Evolutionary conservation across 2,329 filamentous ascomycete species (phyloP).

Genomic region (Cladosporium halotolerans): DNA sequence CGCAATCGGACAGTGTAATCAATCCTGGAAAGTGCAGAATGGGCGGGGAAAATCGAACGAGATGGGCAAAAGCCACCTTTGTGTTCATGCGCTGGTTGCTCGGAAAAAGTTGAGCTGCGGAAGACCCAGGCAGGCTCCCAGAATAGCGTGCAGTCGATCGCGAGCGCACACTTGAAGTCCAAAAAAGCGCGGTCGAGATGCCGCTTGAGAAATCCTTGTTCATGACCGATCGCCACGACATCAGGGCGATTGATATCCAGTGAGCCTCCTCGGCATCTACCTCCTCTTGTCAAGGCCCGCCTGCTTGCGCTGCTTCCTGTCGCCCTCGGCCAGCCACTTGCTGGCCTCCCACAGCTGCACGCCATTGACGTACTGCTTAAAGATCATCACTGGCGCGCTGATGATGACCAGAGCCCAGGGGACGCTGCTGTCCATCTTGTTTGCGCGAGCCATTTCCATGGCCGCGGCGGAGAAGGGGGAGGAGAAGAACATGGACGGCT

Average conservation of each 20-base stretch:
- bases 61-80: no score
- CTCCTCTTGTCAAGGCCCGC: constrained; percentile 11
- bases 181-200: neutral
- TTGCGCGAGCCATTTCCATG: constrained; percentile 81
- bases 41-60: no score
- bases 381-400: constrained; percentile 78
- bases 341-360: constrained; percentile 91
- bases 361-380: constrained; percentile 91
- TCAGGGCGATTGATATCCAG: no score
- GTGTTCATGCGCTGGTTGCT: neutral
- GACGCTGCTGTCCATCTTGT: constrained; percentile 61
- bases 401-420: constrained; percentile 77
- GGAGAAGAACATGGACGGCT: constrained; percentile 69
- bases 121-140: constrained; percentile 7
- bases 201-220: no score
- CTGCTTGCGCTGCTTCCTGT: constrained; percentile 39
- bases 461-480: constrained; percentile 89
- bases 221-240: no score
- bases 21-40: no score
- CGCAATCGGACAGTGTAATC: no score
- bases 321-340: constrained; percentile 88
- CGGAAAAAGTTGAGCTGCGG: neutral
- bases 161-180: neutral
- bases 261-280: neutral
- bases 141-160: neutral